A percentile compares a stretch with the other conserved stretches of the same genome.
These are phyloP conservation scores for Castanea mollissima DNA, from an alignment of 306 rosid species.

Conservation along the genomic window DNA sequence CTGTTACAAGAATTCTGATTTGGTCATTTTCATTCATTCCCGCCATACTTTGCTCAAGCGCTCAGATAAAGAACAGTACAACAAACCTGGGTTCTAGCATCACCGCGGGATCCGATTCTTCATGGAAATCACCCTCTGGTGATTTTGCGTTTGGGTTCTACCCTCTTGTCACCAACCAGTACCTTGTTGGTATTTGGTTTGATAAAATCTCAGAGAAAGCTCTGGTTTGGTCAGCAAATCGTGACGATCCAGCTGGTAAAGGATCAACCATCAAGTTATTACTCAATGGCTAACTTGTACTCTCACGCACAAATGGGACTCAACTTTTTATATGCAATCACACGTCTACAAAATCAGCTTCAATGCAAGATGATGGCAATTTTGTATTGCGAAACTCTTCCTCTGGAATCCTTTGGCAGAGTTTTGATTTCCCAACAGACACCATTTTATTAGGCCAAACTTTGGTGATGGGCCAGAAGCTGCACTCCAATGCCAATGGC, in stretches of 20 bases:
- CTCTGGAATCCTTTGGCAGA: too few species aligned
- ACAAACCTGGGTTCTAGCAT: constrained; percentile 19
- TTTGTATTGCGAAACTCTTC: not conserved
- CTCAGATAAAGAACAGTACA: not conserved
- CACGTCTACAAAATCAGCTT: constrained; percentile 12
- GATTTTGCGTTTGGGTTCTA: constrained; percentile 39
- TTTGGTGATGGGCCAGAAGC: too few species aligned
- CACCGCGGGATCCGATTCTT: constrained; percentile 29
- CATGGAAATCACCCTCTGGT: constrained; percentile 29
- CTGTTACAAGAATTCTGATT: not conserved
- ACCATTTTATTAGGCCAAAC: too few species aligned
- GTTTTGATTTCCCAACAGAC: too few species aligned
- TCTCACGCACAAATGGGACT: constrained; percentile 7
- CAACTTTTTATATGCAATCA: constrained; percentile 5
- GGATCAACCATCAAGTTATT: constrained; percentile 32
- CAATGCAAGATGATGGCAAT: constrained; percentile 27
- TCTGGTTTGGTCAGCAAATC: too few species aligned
- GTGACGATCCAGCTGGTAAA: not conserved
- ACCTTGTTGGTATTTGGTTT: constrained; percentile 6
- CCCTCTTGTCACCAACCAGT: not conserved
- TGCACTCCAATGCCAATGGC: too few species aligned
- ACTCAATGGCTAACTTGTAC: constrained; percentile 7
- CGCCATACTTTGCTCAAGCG: not conserved
- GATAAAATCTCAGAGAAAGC: too few species aligned
- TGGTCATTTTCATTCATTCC: not conserved